Evolutionary conservation across 495 filamentous ascomycete species (phyloP), one percentile per base, ranked within the genome.

Genomic region (Daldinia bambusicola): DNA sequence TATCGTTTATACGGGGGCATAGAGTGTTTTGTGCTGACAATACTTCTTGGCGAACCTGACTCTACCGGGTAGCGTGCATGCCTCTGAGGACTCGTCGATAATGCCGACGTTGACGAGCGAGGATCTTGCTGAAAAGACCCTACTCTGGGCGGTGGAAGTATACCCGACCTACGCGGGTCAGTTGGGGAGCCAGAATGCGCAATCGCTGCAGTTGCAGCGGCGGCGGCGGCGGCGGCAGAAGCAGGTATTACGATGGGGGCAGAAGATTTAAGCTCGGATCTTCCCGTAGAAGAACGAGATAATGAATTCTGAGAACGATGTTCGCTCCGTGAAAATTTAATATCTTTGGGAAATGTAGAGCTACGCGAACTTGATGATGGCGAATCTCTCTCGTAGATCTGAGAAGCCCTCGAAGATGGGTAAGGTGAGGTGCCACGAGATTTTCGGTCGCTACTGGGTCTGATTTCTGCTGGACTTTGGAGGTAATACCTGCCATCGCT

Each of bases 331-430:
- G 74, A 66, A 45, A 71, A 74, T 7, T 41, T 66, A 12, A 68
- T 72, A 18, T 77, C 73, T 60, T 72, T 69, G 6, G 80, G 79
- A 16, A 82, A 81, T 5, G 80, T 78, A 16, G 80, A 50, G 36
- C 78, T 81, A 31, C 79, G 74, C 8, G 81, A 61, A 59, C 74
- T 79, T 6, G 75, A 72, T 38, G 67, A 60, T 2, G 55, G 32
- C 26, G 65, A 61, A 32, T 74, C 71, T 41, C 53, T 50, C 16
- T 77, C 75, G 38, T 72, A 66, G 37, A 77, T 43, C 13, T 68
- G 70, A 12, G 75, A 77, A 31, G 34, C 30, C 12, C 63, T 66
- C 34, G 75, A 68, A 48, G 73, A 74, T 20, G 75, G 66, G 26
- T 69, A 66, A 50, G 75, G 70, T 6, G 75, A 72, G n/a, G 62